Evolutionary conservation across 202 grass and related monocot genomes (phyloP).

Genomic region (Musa balbisiana): DNA sequence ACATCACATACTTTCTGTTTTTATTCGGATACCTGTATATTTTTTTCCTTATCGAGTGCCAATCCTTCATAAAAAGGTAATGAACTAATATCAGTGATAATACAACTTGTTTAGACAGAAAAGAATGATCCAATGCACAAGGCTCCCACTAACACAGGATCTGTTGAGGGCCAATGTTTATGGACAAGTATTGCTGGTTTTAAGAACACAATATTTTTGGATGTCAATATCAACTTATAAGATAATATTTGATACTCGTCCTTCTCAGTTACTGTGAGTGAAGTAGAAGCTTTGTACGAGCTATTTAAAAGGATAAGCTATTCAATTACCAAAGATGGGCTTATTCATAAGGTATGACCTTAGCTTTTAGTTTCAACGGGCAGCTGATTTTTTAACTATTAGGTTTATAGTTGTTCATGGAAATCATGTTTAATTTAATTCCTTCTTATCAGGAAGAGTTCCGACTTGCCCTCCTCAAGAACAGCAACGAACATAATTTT

Average conservation of each 20-base stretch:
- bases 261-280: conserved; percentile 52
- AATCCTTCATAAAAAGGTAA: too few relatives aligned
- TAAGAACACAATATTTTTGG: not conserved
- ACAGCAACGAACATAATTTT: conserved; percentile 42
- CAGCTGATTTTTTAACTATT: not conserved
- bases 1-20: too few relatives aligned
- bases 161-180: too few relatives aligned
- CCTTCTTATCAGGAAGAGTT: conserved; percentile 50
- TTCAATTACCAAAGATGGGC: conserved; percentile 59
- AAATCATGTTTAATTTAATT: not conserved
- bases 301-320: conserved; percentile 75
- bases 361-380: not conserved
- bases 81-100: too few relatives aligned
- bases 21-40: too few relatives aligned
- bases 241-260: not conserved
- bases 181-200: not conserved
- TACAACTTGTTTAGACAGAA: too few relatives aligned
- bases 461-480: conserved; percentile 60
- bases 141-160: too few relatives aligned
- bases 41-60: too few relatives aligned
- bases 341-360: conserved; percentile 64
- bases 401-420: not conserved
- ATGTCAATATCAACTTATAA: not conserved
- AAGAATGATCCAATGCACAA: too few relatives aligned
- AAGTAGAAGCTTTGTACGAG: conserved; percentile 76